A percentile compares a stretch with the other conserved stretches of the same genome.
phyloP scores from a whole-genome alignment of 1,139 yeast species.

The Pichia sp. region DNA sequence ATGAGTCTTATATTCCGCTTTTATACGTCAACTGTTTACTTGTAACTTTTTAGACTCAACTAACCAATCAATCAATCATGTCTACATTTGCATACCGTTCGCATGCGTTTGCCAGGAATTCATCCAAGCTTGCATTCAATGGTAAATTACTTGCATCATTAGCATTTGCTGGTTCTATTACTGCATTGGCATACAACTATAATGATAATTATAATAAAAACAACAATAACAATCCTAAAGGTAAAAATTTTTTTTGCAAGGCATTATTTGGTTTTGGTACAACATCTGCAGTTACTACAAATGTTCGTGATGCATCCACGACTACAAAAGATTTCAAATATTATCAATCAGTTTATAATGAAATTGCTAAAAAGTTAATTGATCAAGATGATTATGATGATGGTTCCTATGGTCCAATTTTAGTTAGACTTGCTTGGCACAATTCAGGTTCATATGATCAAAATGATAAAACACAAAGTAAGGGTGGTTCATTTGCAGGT shows the following conservation, averaged over 20 bases:
- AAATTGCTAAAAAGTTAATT: conserved; percentile 64
- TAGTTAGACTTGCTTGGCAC: conserved; percentile 67
- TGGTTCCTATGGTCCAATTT: conserved; percentile 60
- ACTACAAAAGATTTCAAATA: conserved; percentile 38
- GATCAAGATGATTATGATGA: conserved; percentile 73
- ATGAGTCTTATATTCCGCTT: not conserved
- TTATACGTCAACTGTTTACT: not conserved
- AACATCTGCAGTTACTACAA: conserved; percentile 14
- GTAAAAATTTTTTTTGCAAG: conserved; percentile 7
- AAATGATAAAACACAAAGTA: conserved; percentile 35
- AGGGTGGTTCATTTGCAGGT: conserved; percentile 82
- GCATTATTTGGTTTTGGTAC: conserved; percentile 24
- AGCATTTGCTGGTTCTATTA: conserved; percentile 19
- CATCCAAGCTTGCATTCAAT: conserved; percentile 1
- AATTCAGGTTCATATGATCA: conserved; percentile 63
- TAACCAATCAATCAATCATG: not conserved
- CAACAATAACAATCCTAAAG: conserved; percentile 8
- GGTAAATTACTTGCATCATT: conserved; percentile 4
- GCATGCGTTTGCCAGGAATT: not conserved
- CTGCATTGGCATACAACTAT: conserved; percentile 16
- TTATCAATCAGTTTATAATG: conserved; percentile 75
- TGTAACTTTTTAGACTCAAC: too few species aligned
- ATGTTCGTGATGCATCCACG: conserved; percentile 24
- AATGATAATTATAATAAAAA: conserved; percentile 12
- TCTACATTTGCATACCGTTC: conserved; percentile 5